Base-by-base conservation (phyloP, 1,284 basidiomycete genomes). In the Trichosporon coremiiforme region DNA sequence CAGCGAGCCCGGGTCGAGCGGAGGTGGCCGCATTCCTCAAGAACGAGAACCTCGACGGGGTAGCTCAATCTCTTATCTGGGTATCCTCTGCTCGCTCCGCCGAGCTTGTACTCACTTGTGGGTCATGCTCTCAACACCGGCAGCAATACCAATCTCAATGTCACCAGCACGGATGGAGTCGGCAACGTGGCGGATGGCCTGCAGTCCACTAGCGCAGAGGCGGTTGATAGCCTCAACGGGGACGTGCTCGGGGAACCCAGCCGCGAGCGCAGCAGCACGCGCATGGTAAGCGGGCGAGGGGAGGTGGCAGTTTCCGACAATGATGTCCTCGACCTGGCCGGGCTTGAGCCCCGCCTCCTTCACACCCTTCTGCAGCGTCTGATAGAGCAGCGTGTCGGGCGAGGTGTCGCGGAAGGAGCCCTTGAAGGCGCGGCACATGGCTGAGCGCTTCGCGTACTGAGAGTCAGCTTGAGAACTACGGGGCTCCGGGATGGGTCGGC, bases 111-210 rank as follows among this genome's bases (percentile, higher is more conserved):
- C 71, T 67, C 69, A 73, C 72, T 73, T 71, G 36, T 35, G 82
- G 50, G 90, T 89, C 93, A 95, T 95, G 82, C 90, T 92, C 80
- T 95, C 93, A 20, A 89, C 89, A 20, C 92, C 93, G 45, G 92
- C 83, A 1, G 93, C 93, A 50, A 95, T 80, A 17, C 93, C 93
- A 55, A 95, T 85, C 33, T 84, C 81, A 72, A 85, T 69, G 87
- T 89, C 66, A 85, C 88, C 78, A 89, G 90, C 66, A 87, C 89
- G 87, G 71, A 95, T 92, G 36, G 89, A 87, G 81, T 94, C 90
- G 1, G 92, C 91, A 65, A 95, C 88, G 63, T 87, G 72, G 9
- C 72, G 68, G 50, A 70, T 47, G 1, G 93, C 90, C 57, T 91
- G 89, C 57, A 95, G 86, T 35, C 93, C 93, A 0, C 91, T 93